Evolutionary conservation across 2,329 filamentous ascomycete species (phyloP).

Genomic region (Knoxdaviesia proteae): DNA sequence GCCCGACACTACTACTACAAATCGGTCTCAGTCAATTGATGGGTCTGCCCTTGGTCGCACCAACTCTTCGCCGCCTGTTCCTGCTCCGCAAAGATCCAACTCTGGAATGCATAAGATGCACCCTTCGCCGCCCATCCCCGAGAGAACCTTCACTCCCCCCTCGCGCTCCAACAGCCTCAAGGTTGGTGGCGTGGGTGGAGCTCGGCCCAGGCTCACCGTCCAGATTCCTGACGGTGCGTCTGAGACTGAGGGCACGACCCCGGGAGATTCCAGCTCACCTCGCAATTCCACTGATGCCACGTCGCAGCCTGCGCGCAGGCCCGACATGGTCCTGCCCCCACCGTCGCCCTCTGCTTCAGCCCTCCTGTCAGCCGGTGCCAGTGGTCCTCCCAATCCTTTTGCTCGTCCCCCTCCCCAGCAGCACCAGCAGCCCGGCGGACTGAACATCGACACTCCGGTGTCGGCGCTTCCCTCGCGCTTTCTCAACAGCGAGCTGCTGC

Average conservation of each 20-base stretch:
- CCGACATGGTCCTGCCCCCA: slow-evolving; percentile 57
- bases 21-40: slow-evolving; percentile 45
- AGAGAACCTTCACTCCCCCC: slow-evolving; percentile 46
- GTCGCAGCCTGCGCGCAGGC: slow-evolving; percentile 27
- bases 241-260: slow-evolving; percentile 50
- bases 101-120: slow-evolving; percentile 26
- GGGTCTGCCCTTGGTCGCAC: slow-evolving; percentile 32
- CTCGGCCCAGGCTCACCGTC: slow-evolving; percentile 65
- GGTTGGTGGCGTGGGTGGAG: slow-evolving; percentile 45
- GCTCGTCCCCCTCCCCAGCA: slow-evolving; percentile 64
- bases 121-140: slow-evolving; percentile 37
- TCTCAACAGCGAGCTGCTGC: slow-evolving; percentile 57
- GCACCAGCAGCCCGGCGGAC: slow-evolving; percentile 8
- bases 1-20: slow-evolving; percentile 11
- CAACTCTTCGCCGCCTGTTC: slow-evolving; percentile 31
- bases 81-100: slow-evolving; percentile 24
- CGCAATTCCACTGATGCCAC: slow-evolving; percentile 38
- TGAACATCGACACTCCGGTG: slow-evolving; percentile 48
- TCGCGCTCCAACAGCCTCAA: slow-evolving; percentile 61
- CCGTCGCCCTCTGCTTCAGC: slow-evolving; percentile 78
- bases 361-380: slow-evolving; percentile 73
- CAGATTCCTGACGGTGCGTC: slow-evolving; percentile 88
- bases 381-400: slow-evolving; percentile 87
- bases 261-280: slow-evolving; percentile 47
- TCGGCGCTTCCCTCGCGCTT: slow-evolving; percentile 74